phyloP scores from a whole-genome alignment of 129 eudicot species.

The Artemisia argyi region DNA sequence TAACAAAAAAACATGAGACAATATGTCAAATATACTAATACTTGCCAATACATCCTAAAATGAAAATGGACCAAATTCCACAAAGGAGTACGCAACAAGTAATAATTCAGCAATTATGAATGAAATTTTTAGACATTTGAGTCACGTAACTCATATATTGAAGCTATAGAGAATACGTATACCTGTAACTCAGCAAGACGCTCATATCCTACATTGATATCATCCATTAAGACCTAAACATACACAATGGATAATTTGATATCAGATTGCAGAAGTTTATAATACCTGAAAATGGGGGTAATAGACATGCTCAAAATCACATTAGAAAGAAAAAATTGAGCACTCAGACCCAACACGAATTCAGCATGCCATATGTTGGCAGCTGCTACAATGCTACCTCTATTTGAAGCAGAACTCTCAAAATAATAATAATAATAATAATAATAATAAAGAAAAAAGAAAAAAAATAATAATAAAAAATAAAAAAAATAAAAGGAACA shows the following conservation, averaged over 20 bases:
- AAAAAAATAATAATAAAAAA: too few relatives aligned
- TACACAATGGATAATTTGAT: background rate
- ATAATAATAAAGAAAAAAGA: too few relatives aligned
- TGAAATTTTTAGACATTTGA: background rate
- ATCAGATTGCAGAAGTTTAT: background rate
- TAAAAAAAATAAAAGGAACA: too few relatives aligned
- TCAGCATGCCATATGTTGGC: background rate
- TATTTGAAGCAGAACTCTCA: too few relatives aligned
- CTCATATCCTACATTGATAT: constrained; percentile 90
- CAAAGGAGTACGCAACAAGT: background rate
- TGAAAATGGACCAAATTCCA: background rate
- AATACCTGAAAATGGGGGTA: background rate
- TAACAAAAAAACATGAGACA: background rate
- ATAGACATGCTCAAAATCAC: background rate
- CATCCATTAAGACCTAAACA: constrained; percentile 85
- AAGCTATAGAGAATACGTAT: constrained; percentile 2
- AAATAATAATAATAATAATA: too few relatives aligned
- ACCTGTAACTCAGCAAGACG: constrained; percentile 98
- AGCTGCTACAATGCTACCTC: too few relatives aligned
- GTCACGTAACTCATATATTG: constrained; percentile 5
- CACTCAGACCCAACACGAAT: background rate
- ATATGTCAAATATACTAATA: background rate
- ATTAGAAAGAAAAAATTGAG: background rate
- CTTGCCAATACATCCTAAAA: constrained; percentile 5
- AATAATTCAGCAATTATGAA: background rate